Evolutionary conservation across 2,329 filamentous ascomycete species (phyloP).

Genomic region (Aspergillus proliferans): DNA sequence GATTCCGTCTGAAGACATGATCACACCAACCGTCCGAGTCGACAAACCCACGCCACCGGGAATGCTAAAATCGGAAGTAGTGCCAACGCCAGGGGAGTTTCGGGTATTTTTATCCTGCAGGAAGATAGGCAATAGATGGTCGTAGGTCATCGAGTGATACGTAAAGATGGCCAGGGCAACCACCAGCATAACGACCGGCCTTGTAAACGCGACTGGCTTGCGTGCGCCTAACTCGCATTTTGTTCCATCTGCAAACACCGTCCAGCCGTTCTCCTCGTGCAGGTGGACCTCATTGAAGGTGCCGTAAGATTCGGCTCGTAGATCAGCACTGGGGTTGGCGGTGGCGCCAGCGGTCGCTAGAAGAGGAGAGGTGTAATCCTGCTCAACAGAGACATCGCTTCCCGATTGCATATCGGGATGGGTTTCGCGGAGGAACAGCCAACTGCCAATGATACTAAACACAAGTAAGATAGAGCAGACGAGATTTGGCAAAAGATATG

Average conservation of each 20-base stretch:
- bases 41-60: conserved; percentile 61
- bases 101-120: conserved; percentile 62
- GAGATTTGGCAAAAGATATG: conserved; percentile 84
- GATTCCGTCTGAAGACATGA: conserved; percentile 63
- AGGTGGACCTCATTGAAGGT: conserved; percentile 59
- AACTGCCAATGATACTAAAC: conserved; percentile 73
- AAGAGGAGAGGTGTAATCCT: conserved; percentile 50
- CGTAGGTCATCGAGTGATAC: conserved; percentile 92
- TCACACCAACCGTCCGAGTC: conserved; percentile 61
- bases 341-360: conserved; percentile 69
- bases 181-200: conserved; percentile 66
- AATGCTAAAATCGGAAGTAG: conserved; percentile 47
- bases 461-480: conserved; percentile 72
- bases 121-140: conserved; percentile 87
- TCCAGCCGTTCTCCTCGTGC: conserved; percentile 49
- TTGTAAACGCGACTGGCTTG: conserved; percentile 49
- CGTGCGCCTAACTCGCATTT: conserved; percentile 33
- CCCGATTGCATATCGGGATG: conserved; percentile 71
- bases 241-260: conserved; percentile 43
- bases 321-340: conserved; percentile 65
- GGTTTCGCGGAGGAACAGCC: conserved; percentile 77
- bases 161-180: conserved; percentile 84
- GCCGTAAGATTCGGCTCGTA: conserved; percentile 73
- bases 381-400: conserved; percentile 30
- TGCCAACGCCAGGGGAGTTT: conserved; percentile 17